Evolutionary conservation across 371 early-diverging fungal species (phyloP).

Genomic region (Circinella minor): DNA sequence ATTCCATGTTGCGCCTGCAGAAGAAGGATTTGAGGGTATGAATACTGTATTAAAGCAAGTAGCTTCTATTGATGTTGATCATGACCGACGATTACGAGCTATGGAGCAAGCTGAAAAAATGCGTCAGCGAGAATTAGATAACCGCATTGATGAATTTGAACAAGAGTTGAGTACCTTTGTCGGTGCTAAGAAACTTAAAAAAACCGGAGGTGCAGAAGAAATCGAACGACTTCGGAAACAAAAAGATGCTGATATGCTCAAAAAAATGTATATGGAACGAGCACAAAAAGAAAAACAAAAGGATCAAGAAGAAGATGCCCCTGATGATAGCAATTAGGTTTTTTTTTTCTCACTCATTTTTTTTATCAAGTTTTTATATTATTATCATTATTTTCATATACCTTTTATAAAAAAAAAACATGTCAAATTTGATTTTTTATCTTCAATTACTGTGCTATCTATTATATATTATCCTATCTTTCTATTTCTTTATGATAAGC

Average conservation of each 20-base stretch:
- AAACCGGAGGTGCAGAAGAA: slow-evolving; percentile 79
- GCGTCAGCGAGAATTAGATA: slow-evolving; percentile 67
- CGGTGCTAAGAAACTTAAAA: slow-evolving; percentile 62
- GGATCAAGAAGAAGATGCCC: neutral
- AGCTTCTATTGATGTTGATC: slow-evolving; percentile 68
- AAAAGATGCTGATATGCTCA: slow-evolving; percentile 66
- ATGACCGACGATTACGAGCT: slow-evolving; percentile 68
- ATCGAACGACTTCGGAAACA: slow-evolving; percentile 68
- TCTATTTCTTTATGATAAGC: too few species aligned
- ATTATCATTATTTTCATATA: neutral
- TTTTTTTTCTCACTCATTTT: neutral
- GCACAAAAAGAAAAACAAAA: slow-evolving; percentile 8
- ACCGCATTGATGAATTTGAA: slow-evolving; percentile 75
- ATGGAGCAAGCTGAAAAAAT: slow-evolving; percentile 68
- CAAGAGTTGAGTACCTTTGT: slow-evolving; percentile 74
- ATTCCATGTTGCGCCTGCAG: slow-evolving; percentile 63
- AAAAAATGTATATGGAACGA: slow-evolving; percentile 25
- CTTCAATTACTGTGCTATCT: too few species aligned
- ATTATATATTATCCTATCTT: too few species aligned
- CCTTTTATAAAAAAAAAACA: too few species aligned
- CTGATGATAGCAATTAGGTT: neutral
- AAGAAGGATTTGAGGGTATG: slow-evolving; percentile 68
- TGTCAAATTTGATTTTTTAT: too few species aligned
- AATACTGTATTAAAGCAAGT: slow-evolving; percentile 73
- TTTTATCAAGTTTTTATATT: neutral